A percentile compares a stretch with the other conserved stretches of the same genome.
Evolutionary conservation across 345 rosid species (phyloP).

Genomic region (Dovyalis caffra): DNA sequence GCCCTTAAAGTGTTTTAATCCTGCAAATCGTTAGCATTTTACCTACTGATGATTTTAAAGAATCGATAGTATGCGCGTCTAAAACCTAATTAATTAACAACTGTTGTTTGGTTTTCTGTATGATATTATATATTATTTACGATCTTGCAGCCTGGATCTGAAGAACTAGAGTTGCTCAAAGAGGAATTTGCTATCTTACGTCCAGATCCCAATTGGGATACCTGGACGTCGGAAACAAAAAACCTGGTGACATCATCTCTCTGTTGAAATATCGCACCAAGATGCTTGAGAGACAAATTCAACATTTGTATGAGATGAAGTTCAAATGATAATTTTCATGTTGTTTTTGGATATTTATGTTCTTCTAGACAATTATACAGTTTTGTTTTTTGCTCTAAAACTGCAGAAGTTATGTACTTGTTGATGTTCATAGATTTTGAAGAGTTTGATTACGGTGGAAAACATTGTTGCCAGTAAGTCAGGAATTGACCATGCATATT

Average conservation of each 20-base stretch:
- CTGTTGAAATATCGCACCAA: not conserved
- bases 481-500: not conserved
- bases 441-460: no score
- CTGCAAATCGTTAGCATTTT: not conserved
- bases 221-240: not conserved
- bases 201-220: not conserved
- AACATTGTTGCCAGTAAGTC: no score
- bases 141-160: not conserved
- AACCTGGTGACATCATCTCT: not conserved
- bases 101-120: not conserved
- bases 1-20: no score
- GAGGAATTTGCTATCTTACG: not conserved
- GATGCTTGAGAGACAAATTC: not conserved
- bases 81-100: not conserved
- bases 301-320: not conserved
- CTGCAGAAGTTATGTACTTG: not conserved
- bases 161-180: not conserved
- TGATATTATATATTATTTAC: not conserved
- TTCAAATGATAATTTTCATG: not conserved
- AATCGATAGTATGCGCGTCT: not conserved
- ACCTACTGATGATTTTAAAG: not conserved
- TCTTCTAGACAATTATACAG: not conserved
- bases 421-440: not conserved
- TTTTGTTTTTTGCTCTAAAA: not conserved
- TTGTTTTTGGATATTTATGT: no score